These are phyloP conservation scores for Russula lepida DNA, from an alignment of 768 basidiomycete genomes.

Conservation along the genomic window DNA sequence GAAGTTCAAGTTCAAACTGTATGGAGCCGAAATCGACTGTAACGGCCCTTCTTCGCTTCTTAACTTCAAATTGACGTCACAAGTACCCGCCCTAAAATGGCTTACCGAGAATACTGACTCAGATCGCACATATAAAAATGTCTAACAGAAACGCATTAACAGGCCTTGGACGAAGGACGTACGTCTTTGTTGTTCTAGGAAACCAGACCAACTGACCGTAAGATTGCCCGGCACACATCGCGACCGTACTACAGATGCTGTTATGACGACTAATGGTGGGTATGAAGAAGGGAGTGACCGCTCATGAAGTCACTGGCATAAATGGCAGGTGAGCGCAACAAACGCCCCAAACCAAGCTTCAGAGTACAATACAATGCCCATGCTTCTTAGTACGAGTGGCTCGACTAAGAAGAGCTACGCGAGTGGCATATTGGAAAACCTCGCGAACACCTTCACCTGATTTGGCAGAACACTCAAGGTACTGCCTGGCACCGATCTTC, in stretches of 20 bases:
- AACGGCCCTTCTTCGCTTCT: not conserved
- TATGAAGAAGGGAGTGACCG: slow-evolving; percentile 25
- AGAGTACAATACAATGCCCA: slow-evolving; percentile 37
- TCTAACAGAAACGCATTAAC: slow-evolving; percentile 1
- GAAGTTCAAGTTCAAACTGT: too few relatives aligned
- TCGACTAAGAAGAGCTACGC: slow-evolving; percentile 74
- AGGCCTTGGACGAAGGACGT: slow-evolving; percentile 1
- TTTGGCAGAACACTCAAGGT: slow-evolving; percentile 96
- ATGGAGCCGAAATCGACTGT: too few relatives aligned
- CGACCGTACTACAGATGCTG: slow-evolving; percentile 23
- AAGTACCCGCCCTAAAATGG: not conserved
- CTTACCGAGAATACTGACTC: not conserved
- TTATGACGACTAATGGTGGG: slow-evolving; percentile 33
- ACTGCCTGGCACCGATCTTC: slow-evolving; percentile 95
- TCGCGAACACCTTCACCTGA: slow-evolving; percentile 95
- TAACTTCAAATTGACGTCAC: not conserved
- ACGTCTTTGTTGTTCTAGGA: slow-evolving; percentile 13
- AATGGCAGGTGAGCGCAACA: slow-evolving; percentile 7
- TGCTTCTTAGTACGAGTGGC: slow-evolving; percentile 37
- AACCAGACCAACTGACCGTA: slow-evolving; percentile 19
- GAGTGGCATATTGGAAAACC: slow-evolving; percentile 97
- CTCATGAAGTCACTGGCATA: slow-evolving; percentile 3
- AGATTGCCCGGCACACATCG: slow-evolving; percentile 14
- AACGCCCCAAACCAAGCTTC: slow-evolving; percentile 21
- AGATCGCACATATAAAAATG: not conserved